phyloP scores from a whole-genome alignment of 139 green algal genomes.

The Chlorella sp. region DNA sequence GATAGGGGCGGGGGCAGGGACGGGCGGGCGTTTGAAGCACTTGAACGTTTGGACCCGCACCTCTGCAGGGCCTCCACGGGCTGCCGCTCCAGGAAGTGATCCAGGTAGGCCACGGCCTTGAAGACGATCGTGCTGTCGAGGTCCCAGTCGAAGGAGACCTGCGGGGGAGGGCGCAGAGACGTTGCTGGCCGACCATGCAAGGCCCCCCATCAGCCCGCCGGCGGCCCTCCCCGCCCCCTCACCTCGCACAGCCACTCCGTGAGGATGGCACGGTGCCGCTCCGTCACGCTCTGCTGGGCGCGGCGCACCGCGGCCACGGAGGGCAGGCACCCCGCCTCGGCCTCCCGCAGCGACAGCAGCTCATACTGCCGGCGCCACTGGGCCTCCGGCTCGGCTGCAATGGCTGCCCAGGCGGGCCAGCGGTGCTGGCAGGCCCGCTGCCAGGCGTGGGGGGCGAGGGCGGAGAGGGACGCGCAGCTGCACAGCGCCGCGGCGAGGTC shows the following conservation, averaged over 20 bases:
- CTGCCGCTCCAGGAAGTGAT: conserved; percentile 55
- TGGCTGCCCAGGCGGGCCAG: conserved; percentile 50
- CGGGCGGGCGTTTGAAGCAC: background rate
- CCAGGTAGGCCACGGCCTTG: conserved; percentile 64
- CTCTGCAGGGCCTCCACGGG: conserved; percentile 27
- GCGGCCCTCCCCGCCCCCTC: background rate
- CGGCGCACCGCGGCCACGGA: conserved; percentile 29
- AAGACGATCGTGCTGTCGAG: conserved; percentile 66
- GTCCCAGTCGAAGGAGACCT: conserved; percentile 71
- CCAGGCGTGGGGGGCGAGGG: conserved; percentile 38
- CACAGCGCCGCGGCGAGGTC: conserved; percentile 50
- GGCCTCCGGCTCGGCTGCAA: conserved; percentile 25
- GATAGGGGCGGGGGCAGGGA: background rate
- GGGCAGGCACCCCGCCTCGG: conserved; percentile 35
- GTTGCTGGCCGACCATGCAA: conserved; percentile 1
- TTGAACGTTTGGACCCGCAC: conserved; percentile 12
- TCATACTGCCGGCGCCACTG: conserved; percentile 60
- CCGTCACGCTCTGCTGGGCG: conserved; percentile 45
- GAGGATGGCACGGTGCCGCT: conserved; percentile 50
- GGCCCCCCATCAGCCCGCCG: background rate
- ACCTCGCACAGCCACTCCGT: conserved; percentile 68
- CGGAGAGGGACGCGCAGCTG: conserved; percentile 28
- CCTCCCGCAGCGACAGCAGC: conserved; percentile 52
- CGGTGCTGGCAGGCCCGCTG: conserved; percentile 41
- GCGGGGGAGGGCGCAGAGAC: conserved; percentile 14